A percentile compares a stretch with the other conserved stretches of the same genome.
Evolutionary conservation across 352 stramenopile species (phyloP).

Genomic region (Phytopythium boreale): DNA sequence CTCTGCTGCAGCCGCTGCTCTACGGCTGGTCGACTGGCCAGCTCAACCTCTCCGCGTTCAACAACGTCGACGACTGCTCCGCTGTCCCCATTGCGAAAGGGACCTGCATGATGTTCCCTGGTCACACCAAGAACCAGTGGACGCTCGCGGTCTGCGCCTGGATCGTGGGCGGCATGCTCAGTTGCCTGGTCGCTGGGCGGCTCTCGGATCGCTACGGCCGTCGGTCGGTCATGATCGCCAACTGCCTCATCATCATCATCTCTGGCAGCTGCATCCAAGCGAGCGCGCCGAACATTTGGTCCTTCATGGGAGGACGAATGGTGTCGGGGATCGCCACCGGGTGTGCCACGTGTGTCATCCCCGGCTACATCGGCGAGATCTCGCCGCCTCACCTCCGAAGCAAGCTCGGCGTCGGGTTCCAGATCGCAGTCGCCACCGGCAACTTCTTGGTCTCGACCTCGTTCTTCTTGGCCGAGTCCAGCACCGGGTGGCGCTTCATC

Average conservation of each 20-base stretch:
- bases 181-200: slow-evolving; percentile 27
- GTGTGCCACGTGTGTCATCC: slow-evolving; percentile 25
- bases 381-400: slow-evolving; percentile 31
- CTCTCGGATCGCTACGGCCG: slow-evolving; percentile 46
- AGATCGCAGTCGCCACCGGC: slow-evolving; percentile 40
- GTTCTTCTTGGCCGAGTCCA: slow-evolving; percentile 49
- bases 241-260: slow-evolving; percentile 39
- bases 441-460: slow-evolving; percentile 35
- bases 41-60: slow-evolving; percentile 38
- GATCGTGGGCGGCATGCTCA: slow-evolving; percentile 57
- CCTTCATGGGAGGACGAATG: slow-evolving; percentile 38
- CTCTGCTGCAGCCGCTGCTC: slow-evolving; percentile 38
- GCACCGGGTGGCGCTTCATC: slow-evolving; percentile 50
- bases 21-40: slow-evolving; percentile 52
- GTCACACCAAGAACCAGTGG: slow-evolving; percentile 44
- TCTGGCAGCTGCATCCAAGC: slow-evolving; percentile 28
- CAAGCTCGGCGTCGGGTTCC: slow-evolving; percentile 28
- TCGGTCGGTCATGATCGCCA: slow-evolving; percentile 31
- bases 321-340: slow-evolving; percentile 40
- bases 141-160: slow-evolving; percentile 51
- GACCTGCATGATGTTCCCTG: slow-evolving; percentile 50
- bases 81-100: slow-evolving; percentile 30
- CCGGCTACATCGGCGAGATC: slow-evolving; percentile 39
- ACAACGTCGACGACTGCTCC: slow-evolving; percentile 41
- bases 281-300: slow-evolving; percentile 13